phyloP scores from a whole-genome alignment of 352 stramenopile species.

The Blastocystis sp. region DNA sequence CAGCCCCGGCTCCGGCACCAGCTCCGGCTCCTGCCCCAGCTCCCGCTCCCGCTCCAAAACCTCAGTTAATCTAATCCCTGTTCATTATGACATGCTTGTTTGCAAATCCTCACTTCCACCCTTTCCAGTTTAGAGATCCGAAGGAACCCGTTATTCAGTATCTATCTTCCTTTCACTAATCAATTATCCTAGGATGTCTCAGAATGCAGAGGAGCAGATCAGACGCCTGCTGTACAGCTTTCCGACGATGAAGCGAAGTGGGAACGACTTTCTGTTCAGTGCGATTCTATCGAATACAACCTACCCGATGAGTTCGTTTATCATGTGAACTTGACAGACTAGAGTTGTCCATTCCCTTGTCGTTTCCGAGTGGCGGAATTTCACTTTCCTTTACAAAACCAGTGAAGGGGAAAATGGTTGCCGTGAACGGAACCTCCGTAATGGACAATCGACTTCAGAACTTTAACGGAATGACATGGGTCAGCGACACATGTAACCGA shows the following conservation, averaged over 20 bases:
- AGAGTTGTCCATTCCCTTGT: background rate
- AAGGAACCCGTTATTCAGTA: too few species aligned
- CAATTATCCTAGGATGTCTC: background rate
- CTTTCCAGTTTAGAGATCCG: too few species aligned
- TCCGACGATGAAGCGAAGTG: background rate
- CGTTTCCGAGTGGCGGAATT: background rate
- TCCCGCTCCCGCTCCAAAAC: background rate
- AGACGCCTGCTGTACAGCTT: background rate
- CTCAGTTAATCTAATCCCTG: background rate
- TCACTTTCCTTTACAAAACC: background rate
- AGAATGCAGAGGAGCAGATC: background rate
- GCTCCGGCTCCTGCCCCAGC: background rate
- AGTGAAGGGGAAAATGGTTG: background rate
- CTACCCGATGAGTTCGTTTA: background rate
- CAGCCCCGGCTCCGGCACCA: background rate
- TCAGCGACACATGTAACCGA: background rate
- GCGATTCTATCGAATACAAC: background rate
- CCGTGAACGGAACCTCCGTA: background rate
- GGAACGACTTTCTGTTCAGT: background rate
- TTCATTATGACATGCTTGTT: background rate
- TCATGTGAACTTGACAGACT: background rate
- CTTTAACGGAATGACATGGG: conserved; percentile 2
- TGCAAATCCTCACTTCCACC: too few species aligned
- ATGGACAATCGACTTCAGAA: background rate
- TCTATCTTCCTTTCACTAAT: too few species aligned